phyloP scores from a whole-genome alignment of 192 early-diverging fungal genomes.

The Backusella sp. region DNA sequence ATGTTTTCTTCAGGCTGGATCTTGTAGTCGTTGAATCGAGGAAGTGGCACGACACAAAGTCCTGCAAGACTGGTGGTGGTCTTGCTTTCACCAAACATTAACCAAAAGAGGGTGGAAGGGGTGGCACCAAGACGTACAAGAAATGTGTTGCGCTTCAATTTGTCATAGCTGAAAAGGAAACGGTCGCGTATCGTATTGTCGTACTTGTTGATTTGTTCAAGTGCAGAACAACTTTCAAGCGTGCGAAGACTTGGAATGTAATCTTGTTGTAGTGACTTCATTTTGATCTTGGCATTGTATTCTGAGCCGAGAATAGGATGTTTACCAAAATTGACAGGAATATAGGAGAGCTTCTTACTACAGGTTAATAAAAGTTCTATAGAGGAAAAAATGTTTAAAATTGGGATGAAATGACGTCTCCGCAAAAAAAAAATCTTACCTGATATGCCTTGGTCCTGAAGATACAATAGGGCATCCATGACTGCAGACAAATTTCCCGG shows the following conservation, averaged over 20 bases:
- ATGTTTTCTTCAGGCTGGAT: not conserved
- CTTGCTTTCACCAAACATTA: not conserved
- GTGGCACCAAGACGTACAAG: not conserved
- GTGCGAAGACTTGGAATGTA: not conserved
- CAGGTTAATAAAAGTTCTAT: not conserved
- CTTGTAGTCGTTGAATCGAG: not conserved
- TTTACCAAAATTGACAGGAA: not conserved
- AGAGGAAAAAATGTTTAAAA: not conserved
- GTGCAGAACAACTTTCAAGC: not conserved
- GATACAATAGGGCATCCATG: not conserved
- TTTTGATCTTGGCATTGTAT: not conserved
- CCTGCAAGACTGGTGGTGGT: not conserved
- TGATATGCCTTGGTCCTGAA: not conserved
- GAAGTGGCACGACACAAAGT: constrained; percentile 12
- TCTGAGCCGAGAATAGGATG: not conserved
- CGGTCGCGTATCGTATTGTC: not conserved
- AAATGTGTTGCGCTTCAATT: not conserved
- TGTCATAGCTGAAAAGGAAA: not conserved
- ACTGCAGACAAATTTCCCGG: not conserved
- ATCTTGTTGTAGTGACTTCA: not conserved
- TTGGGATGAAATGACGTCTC: not conserved
- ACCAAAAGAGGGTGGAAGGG: not conserved
- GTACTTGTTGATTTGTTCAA: not conserved
- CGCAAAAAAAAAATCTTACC: not conserved
- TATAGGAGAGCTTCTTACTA: not conserved